phyloP scores from a whole-genome alignment of 1,284 basidiomycete genomes.

The Inonotus obliquus region DNA sequence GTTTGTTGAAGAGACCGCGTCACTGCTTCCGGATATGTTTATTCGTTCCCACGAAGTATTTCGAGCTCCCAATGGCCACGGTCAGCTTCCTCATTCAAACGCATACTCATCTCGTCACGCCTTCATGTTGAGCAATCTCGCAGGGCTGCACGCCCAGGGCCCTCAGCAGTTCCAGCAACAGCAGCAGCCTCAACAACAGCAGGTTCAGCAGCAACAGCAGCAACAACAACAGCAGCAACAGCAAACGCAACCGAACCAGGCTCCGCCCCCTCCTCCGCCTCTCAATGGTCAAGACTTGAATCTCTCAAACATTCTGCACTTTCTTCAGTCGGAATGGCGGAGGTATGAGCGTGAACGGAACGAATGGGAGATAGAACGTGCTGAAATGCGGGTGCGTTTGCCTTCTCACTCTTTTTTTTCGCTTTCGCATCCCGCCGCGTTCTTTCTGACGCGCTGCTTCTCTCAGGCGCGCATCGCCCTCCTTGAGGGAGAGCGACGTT shows the following conservation, averaged over 20 bases:
- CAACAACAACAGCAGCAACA: slow-evolving; percentile 45
- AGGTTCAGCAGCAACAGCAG: slow-evolving; percentile 44
- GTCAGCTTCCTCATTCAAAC: neutral
- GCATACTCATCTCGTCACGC: neutral
- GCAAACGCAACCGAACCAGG: slow-evolving; percentile 48
- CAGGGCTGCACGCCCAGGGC: slow-evolving; percentile 38
- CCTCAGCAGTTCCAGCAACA: slow-evolving; percentile 42
- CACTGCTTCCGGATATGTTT: neutral
- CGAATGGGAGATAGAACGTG: slow-evolving; percentile 99
- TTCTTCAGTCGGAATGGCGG: slow-evolving; percentile 97
- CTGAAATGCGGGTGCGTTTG: slow-evolving; percentile 90
- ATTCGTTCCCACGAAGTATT: slow-evolving; percentile 10
- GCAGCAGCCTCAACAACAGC: slow-evolving; percentile 47
- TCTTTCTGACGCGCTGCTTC: slow-evolving; percentile 4
- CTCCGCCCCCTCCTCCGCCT: slow-evolving; percentile 67
- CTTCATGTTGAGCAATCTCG: slow-evolving; percentile 44
- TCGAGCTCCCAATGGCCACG: slow-evolving; percentile 2
- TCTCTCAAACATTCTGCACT: slow-evolving; percentile 93
- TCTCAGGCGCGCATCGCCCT: slow-evolving; percentile 90
- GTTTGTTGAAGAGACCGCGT: neutral
- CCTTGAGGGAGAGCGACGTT: slow-evolving; percentile 92
- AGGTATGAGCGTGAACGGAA: slow-evolving; percentile 96
- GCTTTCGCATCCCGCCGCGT: slow-evolving; percentile 7
- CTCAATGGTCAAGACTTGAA: slow-evolving; percentile 86
- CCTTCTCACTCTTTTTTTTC: slow-evolving; percentile 25